Evolutionary conservation across 83 land plant genomes (phyloP).

Genomic region (Picea abies): DNA sequence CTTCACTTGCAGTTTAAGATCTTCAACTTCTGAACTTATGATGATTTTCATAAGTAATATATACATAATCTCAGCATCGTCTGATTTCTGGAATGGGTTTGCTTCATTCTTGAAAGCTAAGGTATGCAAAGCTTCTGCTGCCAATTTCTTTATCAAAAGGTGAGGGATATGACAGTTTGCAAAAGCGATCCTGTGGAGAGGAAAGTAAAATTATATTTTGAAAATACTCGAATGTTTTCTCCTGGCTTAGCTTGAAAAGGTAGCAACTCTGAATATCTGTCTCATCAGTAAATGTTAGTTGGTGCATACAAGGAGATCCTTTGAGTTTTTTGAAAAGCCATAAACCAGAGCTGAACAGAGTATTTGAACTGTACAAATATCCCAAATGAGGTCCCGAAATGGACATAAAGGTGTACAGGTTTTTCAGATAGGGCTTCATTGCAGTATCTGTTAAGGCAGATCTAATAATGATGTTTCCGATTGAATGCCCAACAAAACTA

Average conservation of each 20-base stretch:
- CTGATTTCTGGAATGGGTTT: too few species aligned
- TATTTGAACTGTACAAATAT: conserved; percentile 85
- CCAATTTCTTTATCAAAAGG: too few species aligned
- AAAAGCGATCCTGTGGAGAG: too few species aligned
- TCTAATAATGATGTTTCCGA: conserved; percentile 87
- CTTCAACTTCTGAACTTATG: too few species aligned
- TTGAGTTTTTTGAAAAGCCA: conserved; percentile 93
- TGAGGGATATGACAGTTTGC: too few species aligned
- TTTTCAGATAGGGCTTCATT: conserved; percentile 73
- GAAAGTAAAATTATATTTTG: too few species aligned
- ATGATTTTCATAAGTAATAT: too few species aligned
- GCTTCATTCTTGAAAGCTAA: too few species aligned
- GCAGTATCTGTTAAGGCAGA: conserved; percentile 75
- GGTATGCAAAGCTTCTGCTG: too few species aligned
- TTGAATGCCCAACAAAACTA: conserved; percentile 97
- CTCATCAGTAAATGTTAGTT: conserved; percentile 85
- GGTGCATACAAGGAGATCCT: conserved; percentile 84
- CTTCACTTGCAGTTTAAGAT: too few species aligned
- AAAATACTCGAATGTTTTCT: too few species aligned
- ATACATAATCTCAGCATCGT: too few species aligned
- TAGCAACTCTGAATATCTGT: conserved; percentile 73
- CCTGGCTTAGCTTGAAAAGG: conserved; percentile 89
- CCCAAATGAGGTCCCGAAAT: conserved; percentile 93
- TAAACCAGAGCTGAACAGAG: conserved; percentile 85
- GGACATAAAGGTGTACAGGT: conserved; percentile 74